Evolutionary conservation across 1,284 basidiomycete species (phyloP).

Genomic region (Ganoderma lingzhi): DNA sequence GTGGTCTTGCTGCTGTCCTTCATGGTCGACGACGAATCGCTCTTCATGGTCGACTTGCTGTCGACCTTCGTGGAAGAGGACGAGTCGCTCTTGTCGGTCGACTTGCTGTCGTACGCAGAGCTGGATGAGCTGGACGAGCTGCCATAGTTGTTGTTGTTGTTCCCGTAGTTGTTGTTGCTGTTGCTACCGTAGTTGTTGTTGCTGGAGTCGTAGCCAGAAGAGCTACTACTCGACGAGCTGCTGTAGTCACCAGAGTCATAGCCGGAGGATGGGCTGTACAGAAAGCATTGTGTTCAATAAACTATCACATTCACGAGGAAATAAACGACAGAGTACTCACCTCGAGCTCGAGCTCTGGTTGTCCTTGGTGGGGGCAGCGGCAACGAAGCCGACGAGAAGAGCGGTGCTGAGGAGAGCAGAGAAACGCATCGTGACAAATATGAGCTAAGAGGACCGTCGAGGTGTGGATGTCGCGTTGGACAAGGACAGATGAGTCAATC

Average conservation of each 20-base stretch:
- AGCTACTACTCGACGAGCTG: constrained; percentile 11
- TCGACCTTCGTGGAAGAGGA: not conserved
- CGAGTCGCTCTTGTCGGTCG: constrained; percentile 8
- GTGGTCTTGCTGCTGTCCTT: constrained; percentile 9
- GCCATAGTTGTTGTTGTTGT: constrained; percentile 10
- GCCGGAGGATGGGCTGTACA: not conserved
- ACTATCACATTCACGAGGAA: not conserved
- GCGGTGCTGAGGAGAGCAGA: constrained; percentile 59
- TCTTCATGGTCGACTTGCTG: not conserved
- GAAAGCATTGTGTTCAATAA: not conserved
- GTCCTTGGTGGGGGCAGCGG: constrained; percentile 53
- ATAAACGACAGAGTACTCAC: constrained; percentile 5
- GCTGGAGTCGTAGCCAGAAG: not conserved
- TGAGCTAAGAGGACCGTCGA: constrained; percentile 53
- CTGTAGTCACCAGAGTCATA: constrained; percentile 1
- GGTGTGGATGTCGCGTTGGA: constrained; percentile 55
- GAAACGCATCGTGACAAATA: constrained; percentile 60
- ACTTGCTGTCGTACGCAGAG: constrained; percentile 11
- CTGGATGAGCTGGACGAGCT: constrained; percentile 13
- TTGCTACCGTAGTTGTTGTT: constrained; percentile 4
- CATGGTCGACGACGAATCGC: not conserved
- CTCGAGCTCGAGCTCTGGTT: constrained; percentile 11
- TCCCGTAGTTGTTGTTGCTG: constrained; percentile 5
- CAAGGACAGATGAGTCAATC: constrained; percentile 31
- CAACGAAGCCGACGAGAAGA: constrained; percentile 58